phyloP scores from a whole-genome alignment of 2,329 filamentous ascomycete species.

The Fonsecaea pugnacius region DNA sequence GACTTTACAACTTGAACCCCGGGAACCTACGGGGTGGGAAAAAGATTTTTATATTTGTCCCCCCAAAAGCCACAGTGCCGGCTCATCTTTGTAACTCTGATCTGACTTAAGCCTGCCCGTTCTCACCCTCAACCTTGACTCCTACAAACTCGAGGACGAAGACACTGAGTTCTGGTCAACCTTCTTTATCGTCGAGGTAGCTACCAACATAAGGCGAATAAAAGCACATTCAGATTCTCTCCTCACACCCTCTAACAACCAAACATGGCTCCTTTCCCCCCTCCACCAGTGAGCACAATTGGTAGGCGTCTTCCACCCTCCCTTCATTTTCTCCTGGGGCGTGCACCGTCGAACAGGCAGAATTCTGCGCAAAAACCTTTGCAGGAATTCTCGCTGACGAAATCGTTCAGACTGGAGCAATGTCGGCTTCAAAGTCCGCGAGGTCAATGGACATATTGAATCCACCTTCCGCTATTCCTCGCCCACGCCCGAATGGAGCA shows the following conservation, averaged over 20 bases:
- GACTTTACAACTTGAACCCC: background rate
- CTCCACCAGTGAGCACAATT: slow-evolving; percentile 77
- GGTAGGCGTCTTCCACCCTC: slow-evolving; percentile 46
- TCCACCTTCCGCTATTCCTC: slow-evolving; percentile 76
- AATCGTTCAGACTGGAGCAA: slow-evolving; percentile 77
- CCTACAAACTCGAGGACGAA: background rate
- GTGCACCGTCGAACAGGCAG: no score
- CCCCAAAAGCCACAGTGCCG: background rate
- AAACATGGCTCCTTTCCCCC: slow-evolving; percentile 63
- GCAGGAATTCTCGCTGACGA: background rate
- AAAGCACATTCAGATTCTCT: background rate
- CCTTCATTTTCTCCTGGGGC: no score
- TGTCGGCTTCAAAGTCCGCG: slow-evolving; percentile 88
- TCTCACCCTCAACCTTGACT: background rate
- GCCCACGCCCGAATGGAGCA: slow-evolving; percentile 37
- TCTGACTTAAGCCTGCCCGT: background rate
- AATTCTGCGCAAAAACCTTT: background rate
- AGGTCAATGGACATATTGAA: slow-evolving; percentile 95
- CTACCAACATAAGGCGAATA: background rate
- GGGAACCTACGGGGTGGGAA: background rate
- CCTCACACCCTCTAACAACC: background rate
- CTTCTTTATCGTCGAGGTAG: background rate
- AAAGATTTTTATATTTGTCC: background rate
- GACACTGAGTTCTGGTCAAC: background rate
- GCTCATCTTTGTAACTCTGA: background rate